A percentile compares a stretch with the other conserved stretches of the same genome.
Conservation (phyloP, 768 basidiomycete genomes). For the Hypsizygus marmoreus region DNA sequence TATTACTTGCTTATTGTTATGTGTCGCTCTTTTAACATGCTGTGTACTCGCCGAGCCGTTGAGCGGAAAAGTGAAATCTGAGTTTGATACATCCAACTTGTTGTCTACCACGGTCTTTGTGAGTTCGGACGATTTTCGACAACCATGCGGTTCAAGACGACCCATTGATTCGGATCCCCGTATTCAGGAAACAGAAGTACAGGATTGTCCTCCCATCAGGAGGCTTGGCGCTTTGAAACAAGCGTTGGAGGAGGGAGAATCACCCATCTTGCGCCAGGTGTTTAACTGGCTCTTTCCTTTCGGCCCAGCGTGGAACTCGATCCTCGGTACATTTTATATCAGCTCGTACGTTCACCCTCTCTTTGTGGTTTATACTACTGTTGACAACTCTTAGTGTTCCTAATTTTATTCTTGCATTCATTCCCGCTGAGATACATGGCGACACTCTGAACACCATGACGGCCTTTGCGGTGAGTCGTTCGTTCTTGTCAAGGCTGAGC, state of each 20-base stretch:
- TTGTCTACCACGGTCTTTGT: conserved; percentile 17
- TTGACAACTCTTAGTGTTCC: conserved; percentile 60
- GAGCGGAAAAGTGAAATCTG: background rate
- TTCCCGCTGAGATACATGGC: conserved; percentile 83
- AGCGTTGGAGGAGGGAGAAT: conserved; percentile 61
- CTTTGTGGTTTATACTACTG: conserved; percentile 16
- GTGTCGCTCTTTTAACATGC: conserved; percentile 47
- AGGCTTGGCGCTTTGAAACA: conserved; percentile 60
- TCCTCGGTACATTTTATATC: conserved; percentile 94
- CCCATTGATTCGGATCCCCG: background rate
- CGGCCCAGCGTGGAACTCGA: conserved; percentile 86
- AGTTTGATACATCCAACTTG: background rate
- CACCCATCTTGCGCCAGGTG: conserved; percentile 76
- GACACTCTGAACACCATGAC: conserved; percentile 93
- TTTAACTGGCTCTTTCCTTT: conserved; percentile 88
- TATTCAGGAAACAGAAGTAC: conserved; percentile 40
- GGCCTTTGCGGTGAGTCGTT: conserved; percentile 86
- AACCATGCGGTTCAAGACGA: background rate
- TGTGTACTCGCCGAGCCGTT: conserved; percentile 13
- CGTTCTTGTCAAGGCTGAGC: too few species aligned
- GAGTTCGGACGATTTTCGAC: background rate
- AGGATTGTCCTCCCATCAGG: conserved; percentile 41
- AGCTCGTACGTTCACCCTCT: conserved; percentile 70
- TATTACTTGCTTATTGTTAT: conserved; percentile 25
- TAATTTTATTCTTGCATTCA: conserved; percentile 93